These are phyloP conservation scores for Diplodia seriata DNA, from an alignment of 2,329 filamentous ascomycete species.

Conservation along the genomic window DNA sequence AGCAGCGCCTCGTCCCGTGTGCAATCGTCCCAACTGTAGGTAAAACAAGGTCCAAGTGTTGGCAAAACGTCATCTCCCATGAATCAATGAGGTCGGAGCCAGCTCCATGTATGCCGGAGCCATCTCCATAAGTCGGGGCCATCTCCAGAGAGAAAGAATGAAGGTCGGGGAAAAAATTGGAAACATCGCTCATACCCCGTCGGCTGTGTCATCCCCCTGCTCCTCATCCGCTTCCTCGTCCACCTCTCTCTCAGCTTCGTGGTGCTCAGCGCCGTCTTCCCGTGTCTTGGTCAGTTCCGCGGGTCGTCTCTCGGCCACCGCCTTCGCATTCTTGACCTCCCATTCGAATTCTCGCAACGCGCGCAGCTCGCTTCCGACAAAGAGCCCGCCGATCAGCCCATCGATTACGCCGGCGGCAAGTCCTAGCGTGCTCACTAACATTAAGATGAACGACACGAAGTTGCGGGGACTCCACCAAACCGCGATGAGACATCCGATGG, in stretches of 20 bases:
- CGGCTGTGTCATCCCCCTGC: constrained; percentile 8
- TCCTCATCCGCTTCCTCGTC: background rate
- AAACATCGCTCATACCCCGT: constrained; percentile 23
- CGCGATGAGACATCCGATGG: constrained; percentile 76
- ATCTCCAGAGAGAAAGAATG: background rate
- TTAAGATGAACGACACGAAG: constrained; percentile 80
- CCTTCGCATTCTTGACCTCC: constrained; percentile 77
- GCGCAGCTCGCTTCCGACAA: constrained; percentile 83
- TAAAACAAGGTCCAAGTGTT: constrained; percentile 17
- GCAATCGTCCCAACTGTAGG: constrained; percentile 22
- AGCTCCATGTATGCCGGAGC: background rate
- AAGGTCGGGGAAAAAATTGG: background rate
- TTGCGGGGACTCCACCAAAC: constrained; percentile 85
- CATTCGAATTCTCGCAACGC: constrained; percentile 90
- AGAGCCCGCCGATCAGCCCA: constrained; percentile 84
- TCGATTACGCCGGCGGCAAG: constrained; percentile 80
- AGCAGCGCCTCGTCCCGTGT: constrained; percentile 23
- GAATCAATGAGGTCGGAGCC: constrained; percentile 12
- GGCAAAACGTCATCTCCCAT: constrained; percentile 27
- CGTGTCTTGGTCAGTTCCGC: constrained; percentile 21
- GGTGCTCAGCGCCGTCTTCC: background rate
- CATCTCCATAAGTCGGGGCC: constrained; percentile 1
- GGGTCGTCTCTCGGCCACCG: constrained; percentile 35
- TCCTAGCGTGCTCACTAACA: constrained; percentile 78
- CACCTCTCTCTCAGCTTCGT: constrained; percentile 34